A percentile compares a stretch with the other conserved stretches of the same genome.
Conservation (phyloP, 176 grass and related monocot genomes). For the Musa itinerans region DNA sequence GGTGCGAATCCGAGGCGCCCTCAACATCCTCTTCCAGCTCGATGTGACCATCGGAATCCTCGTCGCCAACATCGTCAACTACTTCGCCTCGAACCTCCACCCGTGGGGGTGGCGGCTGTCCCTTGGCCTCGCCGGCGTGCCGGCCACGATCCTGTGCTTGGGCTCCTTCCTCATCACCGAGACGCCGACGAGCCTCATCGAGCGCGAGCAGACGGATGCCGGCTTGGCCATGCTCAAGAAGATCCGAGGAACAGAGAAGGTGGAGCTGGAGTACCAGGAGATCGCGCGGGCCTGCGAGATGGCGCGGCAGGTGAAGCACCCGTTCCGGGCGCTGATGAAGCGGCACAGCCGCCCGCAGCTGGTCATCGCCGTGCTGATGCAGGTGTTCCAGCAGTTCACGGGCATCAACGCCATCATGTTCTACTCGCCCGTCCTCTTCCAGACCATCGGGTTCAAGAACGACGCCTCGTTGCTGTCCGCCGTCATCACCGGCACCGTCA, state of each 20-base stretch:
- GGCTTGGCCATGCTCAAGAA: conserved; percentile 13
- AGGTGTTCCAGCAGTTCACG: conserved; percentile 34
- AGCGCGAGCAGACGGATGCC: neutral
- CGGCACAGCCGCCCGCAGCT: conserved; percentile 20
- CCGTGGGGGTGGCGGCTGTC: conserved; percentile 10
- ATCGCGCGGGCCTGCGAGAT: conserved; percentile 13
- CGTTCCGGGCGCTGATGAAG: conserved; percentile 17
- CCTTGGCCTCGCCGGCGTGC: conserved; percentile 14
- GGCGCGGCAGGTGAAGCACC: neutral
- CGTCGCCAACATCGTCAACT: conserved; percentile 9
- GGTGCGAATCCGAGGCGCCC: neutral
- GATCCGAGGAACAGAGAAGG: conserved; percentile 27
- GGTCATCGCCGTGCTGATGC: conserved; percentile 23
- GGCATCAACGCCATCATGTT: conserved; percentile 40
- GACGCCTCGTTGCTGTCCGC: conserved; percentile 17
- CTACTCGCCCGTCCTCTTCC: conserved; percentile 28
- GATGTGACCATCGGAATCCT: conserved; percentile 13
- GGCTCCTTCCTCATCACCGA: conserved; percentile 18
- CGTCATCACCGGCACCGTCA: conserved; percentile 3
- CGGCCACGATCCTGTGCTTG: neutral
- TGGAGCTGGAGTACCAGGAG: conserved; percentile 19
- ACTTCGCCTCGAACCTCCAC: neutral
- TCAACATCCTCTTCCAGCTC: conserved; percentile 13
- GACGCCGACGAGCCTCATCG: conserved; percentile 29
- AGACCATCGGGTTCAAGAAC: conserved; percentile 19